Evolutionary conservation across 2,329 filamentous ascomycete species (phyloP), one percentile per base, ranked within the genome.

Genomic region (Aspergillus intermedius): DNA sequence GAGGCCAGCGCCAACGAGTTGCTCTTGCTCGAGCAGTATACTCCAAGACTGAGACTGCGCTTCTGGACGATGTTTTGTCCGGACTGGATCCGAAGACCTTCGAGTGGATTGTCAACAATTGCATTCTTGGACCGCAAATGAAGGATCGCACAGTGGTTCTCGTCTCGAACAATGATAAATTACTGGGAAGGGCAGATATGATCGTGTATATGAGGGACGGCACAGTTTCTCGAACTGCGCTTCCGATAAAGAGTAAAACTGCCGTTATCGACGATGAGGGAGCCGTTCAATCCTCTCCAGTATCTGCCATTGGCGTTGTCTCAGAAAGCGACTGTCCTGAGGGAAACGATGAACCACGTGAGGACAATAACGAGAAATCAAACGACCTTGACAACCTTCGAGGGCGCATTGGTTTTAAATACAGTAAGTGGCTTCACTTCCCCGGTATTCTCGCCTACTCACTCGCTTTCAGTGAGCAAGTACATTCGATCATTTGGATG

Each of bases 1-100:
- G 81, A 3, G 81, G 81, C 0, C 81, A 84, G 52, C 80, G 77
- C 52, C 80, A 80, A 0, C 74, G 81, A 5, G 78, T 84, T 40
- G 75, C 77, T 9, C 60, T 82, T 30, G 79, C 79, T 2, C 70
- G 79, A 48, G 76, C 78, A 5, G 60, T 82, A 2, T 82, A 81
- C 59, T 80, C 77, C 2, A 76, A 77, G 49, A 71, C 78, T 0
- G 68, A 77, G 2, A 65, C 81, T 3, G 64, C 81, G 17, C 66
- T 82, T 0, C 71, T 82, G 1, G 79, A 82, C 51, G 79, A 82
- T 19, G 28, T 49, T 9, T 32, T 54, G 9, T 54, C 47, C 9
- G 50, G 49, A 3, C 23, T 53, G n/a, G 51, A 53, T 34, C 23
- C 51, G 10, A 25, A 28, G n/a, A 50, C 49, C 19, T 43, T 44